These are phyloP conservation scores for Calycina herbarum DNA, from an alignment of 2,329 filamentous ascomycete genomes.

Conservation along the genomic window DNA sequence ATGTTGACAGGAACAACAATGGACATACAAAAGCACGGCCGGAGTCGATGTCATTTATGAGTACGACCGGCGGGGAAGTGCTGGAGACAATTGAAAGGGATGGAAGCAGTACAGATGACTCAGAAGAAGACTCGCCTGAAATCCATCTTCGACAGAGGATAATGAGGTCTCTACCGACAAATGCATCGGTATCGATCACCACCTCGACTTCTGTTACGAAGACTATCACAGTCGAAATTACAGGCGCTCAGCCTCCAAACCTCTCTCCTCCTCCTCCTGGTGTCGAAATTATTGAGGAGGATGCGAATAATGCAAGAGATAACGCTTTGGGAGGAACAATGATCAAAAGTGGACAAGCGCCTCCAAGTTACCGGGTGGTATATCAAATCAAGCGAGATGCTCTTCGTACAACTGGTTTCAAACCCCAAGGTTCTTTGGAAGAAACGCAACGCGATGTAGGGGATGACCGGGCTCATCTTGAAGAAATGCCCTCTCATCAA, in stretches of 20 bases:
- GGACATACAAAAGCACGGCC: slow-evolving; percentile 35
- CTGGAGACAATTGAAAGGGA: slow-evolving; percentile 41
- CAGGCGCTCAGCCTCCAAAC: slow-evolving; percentile 50
- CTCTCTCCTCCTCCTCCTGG: slow-evolving; percentile 55
- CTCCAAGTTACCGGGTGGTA: slow-evolving; percentile 52
- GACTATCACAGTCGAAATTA: slow-evolving; percentile 64
- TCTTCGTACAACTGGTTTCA: slow-evolving; percentile 45
- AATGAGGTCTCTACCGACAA: slow-evolving; percentile 52
- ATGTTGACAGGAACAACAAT: slow-evolving; percentile 25
- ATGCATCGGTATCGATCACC: slow-evolving; percentile 59
- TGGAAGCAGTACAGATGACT: slow-evolving; percentile 41
- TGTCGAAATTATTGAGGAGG: slow-evolving; percentile 58
- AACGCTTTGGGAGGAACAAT: slow-evolving; percentile 23
- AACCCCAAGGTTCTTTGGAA: slow-evolving; percentile 32
- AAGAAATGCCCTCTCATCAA: slow-evolving; percentile 1
- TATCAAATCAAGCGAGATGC: slow-evolving; percentile 58
- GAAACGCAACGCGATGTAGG: slow-evolving; percentile 25
- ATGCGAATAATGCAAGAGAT: slow-evolving; percentile 27
- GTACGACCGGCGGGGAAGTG: slow-evolving; percentile 32
- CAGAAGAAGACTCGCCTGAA: slow-evolving; percentile 44
- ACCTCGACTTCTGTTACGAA: slow-evolving; percentile 61
- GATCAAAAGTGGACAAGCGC: slow-evolving; percentile 21
- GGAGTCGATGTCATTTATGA: slow-evolving; percentile 39
- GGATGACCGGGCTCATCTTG: slow-evolving; percentile 9
- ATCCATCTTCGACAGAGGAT: slow-evolving; percentile 54